Base-by-base conservation (phyloP, 768 basidiomycete species). In the Lactifluus volemus region DNA sequence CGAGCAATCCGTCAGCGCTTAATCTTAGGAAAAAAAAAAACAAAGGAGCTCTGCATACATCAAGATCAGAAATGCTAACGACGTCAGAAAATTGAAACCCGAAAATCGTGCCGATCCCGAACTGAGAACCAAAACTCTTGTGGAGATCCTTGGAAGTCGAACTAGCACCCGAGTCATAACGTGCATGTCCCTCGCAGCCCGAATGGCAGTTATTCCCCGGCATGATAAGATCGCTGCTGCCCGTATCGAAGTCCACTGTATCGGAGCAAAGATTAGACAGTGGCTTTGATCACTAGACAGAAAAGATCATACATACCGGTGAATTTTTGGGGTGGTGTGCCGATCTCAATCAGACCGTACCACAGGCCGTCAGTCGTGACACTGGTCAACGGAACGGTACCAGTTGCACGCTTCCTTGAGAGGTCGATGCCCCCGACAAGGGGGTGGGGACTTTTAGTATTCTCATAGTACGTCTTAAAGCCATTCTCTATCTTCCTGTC, bases 161-260 rank as follows among this genome's bases (percentile, higher is more conserved):
- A 49, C 61, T 63, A 2, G 51, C 14, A 12, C 17, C 10, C n/a
- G 57, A 44, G 15, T 50, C 2, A 41, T 65, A 62, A 12, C 3
- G 0, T 4, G n/a, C 44, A 48, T 62, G 63, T 0, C 64, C 62
- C 7, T 60, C 25, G 59, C 78, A 79, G 42, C 63, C 69, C 39
- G 7, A 49, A 42, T 36, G 53, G 55, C 77, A 77, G 39, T 38
- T 25, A 30, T 66, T 15, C 2, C 60, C 60, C 8, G 78, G 76
- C 32, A 80, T 64, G 68, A 73, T 67, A 51, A 76, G 58, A 60
- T 76, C 68, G 58, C 66, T 60, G 47, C 65, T 66, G 6, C 69
- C 70, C 3, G 68, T 78, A 66, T 79, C 78, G 52, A 79, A 77
- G 61, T 77, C 73, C 57, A 78, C 69, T 55, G 41, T 44, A 32